phyloP scores from a whole-genome alignment of 2,329 filamentous ascomycete species.

The Colletotrichum noveboracense region DNA sequence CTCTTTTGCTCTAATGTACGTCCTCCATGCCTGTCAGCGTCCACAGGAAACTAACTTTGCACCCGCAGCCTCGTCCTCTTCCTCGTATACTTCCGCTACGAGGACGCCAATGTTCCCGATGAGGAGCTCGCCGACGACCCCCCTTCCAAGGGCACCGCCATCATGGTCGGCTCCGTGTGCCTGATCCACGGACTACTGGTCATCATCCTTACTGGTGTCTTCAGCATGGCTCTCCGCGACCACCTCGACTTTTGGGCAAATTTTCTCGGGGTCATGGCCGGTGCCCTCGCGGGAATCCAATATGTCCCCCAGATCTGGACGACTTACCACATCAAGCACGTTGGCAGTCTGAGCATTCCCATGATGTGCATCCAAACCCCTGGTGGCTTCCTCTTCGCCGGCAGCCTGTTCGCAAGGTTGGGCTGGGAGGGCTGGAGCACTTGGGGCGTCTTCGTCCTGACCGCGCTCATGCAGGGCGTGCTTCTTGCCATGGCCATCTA shows the following conservation, averaged over 20 bases:
- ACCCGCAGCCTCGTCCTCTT: constrained; percentile 81
- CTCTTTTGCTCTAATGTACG: constrained; percentile 91
- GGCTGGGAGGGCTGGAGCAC: constrained; percentile 90
- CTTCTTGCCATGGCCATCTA: constrained; percentile 81
- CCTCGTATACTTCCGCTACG: constrained; percentile 87
- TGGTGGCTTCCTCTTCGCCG: constrained; percentile 87
- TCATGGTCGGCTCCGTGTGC: constrained; percentile 75
- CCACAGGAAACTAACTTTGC: neutral
- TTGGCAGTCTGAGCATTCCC: constrained; percentile 89
- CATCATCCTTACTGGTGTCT: constrained; percentile 71
- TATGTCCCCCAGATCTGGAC: constrained; percentile 96
- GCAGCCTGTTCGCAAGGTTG: constrained; percentile 79
- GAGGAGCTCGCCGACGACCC: constrained; percentile 55
- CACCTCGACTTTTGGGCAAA: constrained; percentile 83
- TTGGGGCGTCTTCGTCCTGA: constrained; percentile 91
- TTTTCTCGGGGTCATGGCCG: constrained; percentile 79
- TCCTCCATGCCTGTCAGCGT: constrained; percentile 20
- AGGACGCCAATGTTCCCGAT: constrained; percentile 54
- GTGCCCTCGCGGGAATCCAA: constrained; percentile 81
- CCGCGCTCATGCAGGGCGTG: constrained; percentile 82
- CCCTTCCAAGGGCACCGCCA: constrained; percentile 78
- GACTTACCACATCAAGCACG: constrained; percentile 83
- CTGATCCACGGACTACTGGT: constrained; percentile 77
- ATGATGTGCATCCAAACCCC: constrained; percentile 99
- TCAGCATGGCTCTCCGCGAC: constrained; percentile 66